Evolutionary conservation across 768 basidiomycete genomes (phyloP).

Genomic region (Boletus patriciae): DNA sequence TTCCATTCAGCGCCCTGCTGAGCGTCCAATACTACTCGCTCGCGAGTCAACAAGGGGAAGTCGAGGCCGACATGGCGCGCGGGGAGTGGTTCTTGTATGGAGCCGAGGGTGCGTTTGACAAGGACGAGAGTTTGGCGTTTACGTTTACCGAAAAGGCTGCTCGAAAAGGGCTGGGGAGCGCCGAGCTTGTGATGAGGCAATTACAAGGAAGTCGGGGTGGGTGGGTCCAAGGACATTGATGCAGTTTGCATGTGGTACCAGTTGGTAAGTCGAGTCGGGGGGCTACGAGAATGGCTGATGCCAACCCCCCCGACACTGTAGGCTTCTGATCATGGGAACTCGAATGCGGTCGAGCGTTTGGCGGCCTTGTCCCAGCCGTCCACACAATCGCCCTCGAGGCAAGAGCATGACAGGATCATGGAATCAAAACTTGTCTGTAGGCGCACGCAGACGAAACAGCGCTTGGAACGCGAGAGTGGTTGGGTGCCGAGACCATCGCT

Average conservation of each 20-base stretch:
- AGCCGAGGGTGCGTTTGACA: conserved; percentile 70
- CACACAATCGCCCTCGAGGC: conserved; percentile 68
- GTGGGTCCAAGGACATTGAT: conserved; percentile 60
- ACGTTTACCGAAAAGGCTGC: conserved; percentile 88
- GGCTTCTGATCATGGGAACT: conserved; percentile 80
- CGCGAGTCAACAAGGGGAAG: conserved; percentile 82
- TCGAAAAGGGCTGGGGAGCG: conserved; percentile 66
- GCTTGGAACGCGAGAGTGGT: conserved; percentile 37
- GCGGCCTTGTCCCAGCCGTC: conserved; percentile 60
- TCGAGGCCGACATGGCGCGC: conserved; percentile 95
- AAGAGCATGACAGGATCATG: conserved; percentile 78
- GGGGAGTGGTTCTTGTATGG: conserved; percentile 98
- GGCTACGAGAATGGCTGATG: too few species aligned
- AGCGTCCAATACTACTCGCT: conserved; percentile 88
- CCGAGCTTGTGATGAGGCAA: conserved; percentile 97
- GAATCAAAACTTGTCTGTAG: conserved; percentile 79
- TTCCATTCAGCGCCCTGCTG: conserved; percentile 83
- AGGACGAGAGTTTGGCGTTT: conserved; percentile 82
- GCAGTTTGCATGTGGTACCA: conserved; percentile 79
- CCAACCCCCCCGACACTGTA: conserved; percentile 23
- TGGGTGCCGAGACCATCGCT: not conserved
- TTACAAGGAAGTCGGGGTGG: conserved; percentile 91
- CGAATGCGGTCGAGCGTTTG: conserved; percentile 31
- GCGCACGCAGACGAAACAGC: conserved; percentile 69
- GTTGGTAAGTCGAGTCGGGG: conserved; percentile 39